Evolutionary conservation across 768 basidiomycete genomes (phyloP), one percentile per base, ranked within the genome.

Genomic region (Agaricus blazei): DNA sequence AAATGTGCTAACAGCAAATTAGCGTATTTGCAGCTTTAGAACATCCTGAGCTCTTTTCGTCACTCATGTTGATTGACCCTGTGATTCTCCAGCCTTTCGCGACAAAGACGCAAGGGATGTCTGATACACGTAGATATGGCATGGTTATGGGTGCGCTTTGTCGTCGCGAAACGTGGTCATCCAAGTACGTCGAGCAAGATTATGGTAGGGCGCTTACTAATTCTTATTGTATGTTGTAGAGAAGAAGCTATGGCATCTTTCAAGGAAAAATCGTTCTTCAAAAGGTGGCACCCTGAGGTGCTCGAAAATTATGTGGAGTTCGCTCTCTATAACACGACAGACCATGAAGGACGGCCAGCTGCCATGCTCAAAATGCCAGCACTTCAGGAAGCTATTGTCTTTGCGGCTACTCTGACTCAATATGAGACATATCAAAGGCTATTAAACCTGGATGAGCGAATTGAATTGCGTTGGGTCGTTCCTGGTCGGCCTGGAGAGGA

Each of bases 61-160:
- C 81, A 0, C 70, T 96, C 38, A 70, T 90, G 41, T 77, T 95
- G 24, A 68, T 93, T 27, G 94, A 97, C 65, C 91, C 94, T 0
- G 81, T 95, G 64, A 81, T 90, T 37, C 50, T 72, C 40, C 67
- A 69, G 45, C 69, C 68, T 27, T 57, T 51, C 54, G 50, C 57
- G 38, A 6, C 54, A 47, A 48, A 61, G 37, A 58, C 56, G 14
- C 46, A 42, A 36, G 48, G 41, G 4, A 28, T 52, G 9, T 31
- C 55, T 26, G 58, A 58, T 48, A 36, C 48, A 12, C 55, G 60
- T 4, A 56, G 59, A 29, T 56, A 66, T 23, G 50, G 56, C 15
- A 62, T 78, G 5, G 63, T 75, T 1, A 37, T 61, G 1, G 78
- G 75, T 6, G 84, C 89, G 2, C 67, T 93, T 19, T 59, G 64